Conservation (phyloP, 2,329 filamentous ascomycete genomes). For the Hypomyces perniciosus region DNA sequence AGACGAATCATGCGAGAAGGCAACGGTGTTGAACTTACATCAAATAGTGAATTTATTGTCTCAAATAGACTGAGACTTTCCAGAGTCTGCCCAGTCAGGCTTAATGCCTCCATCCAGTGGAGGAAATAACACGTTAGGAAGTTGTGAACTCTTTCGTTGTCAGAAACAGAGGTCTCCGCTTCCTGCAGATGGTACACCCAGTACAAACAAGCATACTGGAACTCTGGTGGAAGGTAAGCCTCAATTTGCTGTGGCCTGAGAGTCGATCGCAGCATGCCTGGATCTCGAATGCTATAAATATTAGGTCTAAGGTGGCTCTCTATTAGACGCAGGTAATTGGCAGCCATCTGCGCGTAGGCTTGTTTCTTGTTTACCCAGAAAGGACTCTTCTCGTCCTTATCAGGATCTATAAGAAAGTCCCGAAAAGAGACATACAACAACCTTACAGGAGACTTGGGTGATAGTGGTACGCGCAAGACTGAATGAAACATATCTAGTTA, state of each 20-base stretch:
- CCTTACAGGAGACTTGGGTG: too few species aligned
- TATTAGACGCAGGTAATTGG: too few species aligned
- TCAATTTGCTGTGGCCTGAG: constrained; percentile 20
- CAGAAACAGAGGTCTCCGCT: constrained; percentile 16
- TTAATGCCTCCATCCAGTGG: constrained; percentile 36
- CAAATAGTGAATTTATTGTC: background rate
- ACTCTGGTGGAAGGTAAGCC: constrained; percentile 20
- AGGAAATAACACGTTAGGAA: constrained; percentile 37
- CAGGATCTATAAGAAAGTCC: too few species aligned
- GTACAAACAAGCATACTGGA: constrained; percentile 37
- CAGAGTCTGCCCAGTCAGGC: constrained; percentile 22
- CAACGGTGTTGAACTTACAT: background rate
- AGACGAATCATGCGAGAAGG: too few species aligned
- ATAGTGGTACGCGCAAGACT: too few species aligned
- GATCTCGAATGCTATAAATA: constrained; percentile 28
- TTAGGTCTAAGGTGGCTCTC: constrained; percentile 12
- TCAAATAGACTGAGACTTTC: constrained; percentile 4
- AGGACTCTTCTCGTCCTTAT: too few species aligned
- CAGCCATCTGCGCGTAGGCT: too few species aligned
- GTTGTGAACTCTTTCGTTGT: constrained; percentile 22
- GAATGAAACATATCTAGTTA: too few species aligned
- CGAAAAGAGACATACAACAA: too few species aligned
- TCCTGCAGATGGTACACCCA: constrained; percentile 31
- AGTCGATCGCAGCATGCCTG: constrained; percentile 19
- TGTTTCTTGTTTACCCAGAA: too few species aligned